phyloP scores from a whole-genome alignment of 2,329 filamentous ascomycete species.

The Paraphoma chrysanthemicola region DNA sequence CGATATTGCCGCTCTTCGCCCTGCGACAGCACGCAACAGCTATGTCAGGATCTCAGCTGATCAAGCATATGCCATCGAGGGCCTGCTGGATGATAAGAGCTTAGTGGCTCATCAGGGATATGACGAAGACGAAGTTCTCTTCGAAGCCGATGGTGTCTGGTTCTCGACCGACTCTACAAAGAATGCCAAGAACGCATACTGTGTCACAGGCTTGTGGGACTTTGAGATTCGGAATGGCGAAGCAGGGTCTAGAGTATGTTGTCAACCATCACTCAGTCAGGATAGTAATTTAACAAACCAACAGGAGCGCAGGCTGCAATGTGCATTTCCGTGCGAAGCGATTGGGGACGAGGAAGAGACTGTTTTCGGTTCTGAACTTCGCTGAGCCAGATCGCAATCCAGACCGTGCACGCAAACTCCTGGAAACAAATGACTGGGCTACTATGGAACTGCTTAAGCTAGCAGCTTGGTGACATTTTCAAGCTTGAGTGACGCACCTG shows the following conservation, averaged over 20 bases:
- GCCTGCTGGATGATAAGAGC: slow-evolving; percentile 13
- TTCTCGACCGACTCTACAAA: slow-evolving; percentile 1
- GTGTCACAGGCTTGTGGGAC: slow-evolving; percentile 12
- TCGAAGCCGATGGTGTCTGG: slow-evolving; percentile 3
- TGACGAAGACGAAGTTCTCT: slow-evolving; percentile 7
- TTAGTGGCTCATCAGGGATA: slow-evolving; percentile 9
- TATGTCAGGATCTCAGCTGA: slow-evolving; percentile 13
- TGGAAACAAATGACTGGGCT: too few species aligned
- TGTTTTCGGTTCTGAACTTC: slow-evolving; percentile 1
- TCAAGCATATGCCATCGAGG: slow-evolving; percentile 11
- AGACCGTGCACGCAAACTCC: too few species aligned
- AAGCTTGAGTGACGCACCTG: too few species aligned
- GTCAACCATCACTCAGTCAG: too few species aligned
- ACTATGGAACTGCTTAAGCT: too few species aligned
- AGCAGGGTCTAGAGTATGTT: slow-evolving; percentile 11
- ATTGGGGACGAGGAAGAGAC: slow-evolving; percentile 8
- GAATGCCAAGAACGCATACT: slow-evolving; percentile 4
- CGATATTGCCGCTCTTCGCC: slow-evolving; percentile 17
- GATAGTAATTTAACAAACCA: background rate
- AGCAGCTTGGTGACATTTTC: too few species aligned
- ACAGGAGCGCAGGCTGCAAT: slow-evolving; percentile 19
- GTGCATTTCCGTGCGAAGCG: slow-evolving; percentile 17
- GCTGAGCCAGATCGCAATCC: background rate
- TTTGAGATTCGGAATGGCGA: background rate
- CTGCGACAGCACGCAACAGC: slow-evolving; percentile 13